Conservation (phyloP, 192 early-diverging fungal genomes). For the Coemansia pectinata region DNA sequence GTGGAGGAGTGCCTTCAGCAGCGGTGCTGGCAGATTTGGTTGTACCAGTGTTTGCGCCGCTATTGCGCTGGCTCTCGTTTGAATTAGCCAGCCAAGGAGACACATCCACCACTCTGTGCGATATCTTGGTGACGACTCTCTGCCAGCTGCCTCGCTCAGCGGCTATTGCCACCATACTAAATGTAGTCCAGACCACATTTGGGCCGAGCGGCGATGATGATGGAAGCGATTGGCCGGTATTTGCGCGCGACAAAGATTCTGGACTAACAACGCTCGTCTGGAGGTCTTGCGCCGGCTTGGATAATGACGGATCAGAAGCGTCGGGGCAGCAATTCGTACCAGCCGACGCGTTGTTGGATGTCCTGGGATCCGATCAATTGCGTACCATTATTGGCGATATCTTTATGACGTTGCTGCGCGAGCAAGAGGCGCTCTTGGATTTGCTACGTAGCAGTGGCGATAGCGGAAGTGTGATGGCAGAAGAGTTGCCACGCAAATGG, state of each 20-base stretch:
- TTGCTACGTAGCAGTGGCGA: slow-evolving; percentile 24
- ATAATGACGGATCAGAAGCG: not conserved
- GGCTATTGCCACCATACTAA: slow-evolving; percentile 20
- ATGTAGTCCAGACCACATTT: slow-evolving; percentile 27
- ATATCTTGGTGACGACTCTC: slow-evolving; percentile 19
- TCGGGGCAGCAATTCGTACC: slow-evolving; percentile 56
- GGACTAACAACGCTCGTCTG: not conserved
- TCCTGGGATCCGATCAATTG: slow-evolving; percentile 60
- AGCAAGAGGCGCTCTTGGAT: slow-evolving; percentile 60
- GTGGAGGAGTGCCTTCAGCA: slow-evolving; percentile 63
- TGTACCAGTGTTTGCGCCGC: slow-evolving; percentile 51
- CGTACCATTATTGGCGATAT: slow-evolving; percentile 66
- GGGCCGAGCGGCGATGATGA: slow-evolving; percentile 10
- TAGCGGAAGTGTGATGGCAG: not conserved
- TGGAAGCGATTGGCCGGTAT: slow-evolving; percentile 35
- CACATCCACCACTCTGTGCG: slow-evolving; percentile 44
- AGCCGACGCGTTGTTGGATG: slow-evolving; percentile 63
- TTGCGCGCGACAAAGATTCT: not conserved
- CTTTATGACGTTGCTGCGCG: slow-evolving; percentile 74
- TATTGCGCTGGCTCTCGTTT: slow-evolving; percentile 63
- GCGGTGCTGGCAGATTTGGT: slow-evolving; percentile 60
- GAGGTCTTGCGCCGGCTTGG: not conserved
- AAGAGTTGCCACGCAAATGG: slow-evolving; percentile 28
- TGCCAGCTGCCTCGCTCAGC: slow-evolving; percentile 23
- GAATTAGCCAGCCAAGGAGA: slow-evolving; percentile 29